Evolutionary conservation across 441 rosid genomes (phyloP).

Genomic region (Eugenia klotzschiana): DNA sequence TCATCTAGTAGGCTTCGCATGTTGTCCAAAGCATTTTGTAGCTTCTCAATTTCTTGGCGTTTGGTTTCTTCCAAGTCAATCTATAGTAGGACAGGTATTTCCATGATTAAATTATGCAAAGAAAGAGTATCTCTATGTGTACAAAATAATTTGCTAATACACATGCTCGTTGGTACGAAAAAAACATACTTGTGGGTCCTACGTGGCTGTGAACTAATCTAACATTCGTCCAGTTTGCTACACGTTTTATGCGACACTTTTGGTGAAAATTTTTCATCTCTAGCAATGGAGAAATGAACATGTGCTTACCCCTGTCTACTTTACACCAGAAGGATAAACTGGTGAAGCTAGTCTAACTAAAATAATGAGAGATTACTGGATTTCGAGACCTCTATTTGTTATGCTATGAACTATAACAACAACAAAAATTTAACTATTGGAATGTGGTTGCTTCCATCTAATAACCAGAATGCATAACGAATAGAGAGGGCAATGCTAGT

Average conservation of each 20-base stretch:
- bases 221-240: neutral
- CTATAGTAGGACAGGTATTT: conserved; percentile 11
- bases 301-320: neutral
- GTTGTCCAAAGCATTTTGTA: conserved; percentile 31
- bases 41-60: conserved; percentile 37
- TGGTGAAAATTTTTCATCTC: neutral
- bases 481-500: neutral
- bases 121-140: neutral
- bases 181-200: neutral
- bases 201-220: neutral
- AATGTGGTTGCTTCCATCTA: neutral
- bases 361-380: neutral
- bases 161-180: neutral
- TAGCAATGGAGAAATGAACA: neutral
- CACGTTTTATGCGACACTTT: neutral
- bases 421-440: neutral
- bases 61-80: conserved; percentile 65
- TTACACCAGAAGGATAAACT: neutral
- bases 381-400: neutral
- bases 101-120: neutral
- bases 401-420: neutral
- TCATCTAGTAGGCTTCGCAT: conserved; percentile 40
- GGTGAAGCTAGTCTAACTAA: neutral
- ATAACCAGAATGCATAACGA: neutral
- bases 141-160: neutral